Base-by-base conservation (phyloP, 2,329 filamentous ascomycete species). In the Verticillium nubilum region DNA sequence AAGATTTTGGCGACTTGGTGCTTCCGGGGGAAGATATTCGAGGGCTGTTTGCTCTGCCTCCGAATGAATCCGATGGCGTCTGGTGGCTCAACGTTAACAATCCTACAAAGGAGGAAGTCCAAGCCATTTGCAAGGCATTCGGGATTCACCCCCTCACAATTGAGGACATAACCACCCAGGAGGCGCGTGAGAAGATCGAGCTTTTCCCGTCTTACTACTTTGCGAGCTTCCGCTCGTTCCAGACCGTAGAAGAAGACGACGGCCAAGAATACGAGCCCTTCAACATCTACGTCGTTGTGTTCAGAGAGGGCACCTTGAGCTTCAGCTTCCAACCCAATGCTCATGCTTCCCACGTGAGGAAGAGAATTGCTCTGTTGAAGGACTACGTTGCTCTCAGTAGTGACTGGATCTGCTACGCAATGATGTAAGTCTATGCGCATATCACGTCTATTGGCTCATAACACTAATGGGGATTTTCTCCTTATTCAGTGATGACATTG, bases 181-280 rank as follows among this genome's bases (percentile, higher is more conserved):
- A 99, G 76, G 90, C 93, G 12, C 92, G 95, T 52, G 95, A 99
- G 77, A 99, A 99, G 80, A 97, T 99, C 59, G 95, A 99, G 75
- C 83, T 99, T 26, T 99, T 99, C 77, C 90, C 91, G 26, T 92
- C 92, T 50, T 99, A 99, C 78, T 99, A 99, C 76, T 98, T 99
- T 73, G 91, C 97, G 56, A 96, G 91, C 73, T 99, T 98, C 83
- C 87, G 94, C 58, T 97, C 93, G 2, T 99, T 98, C 79, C 90
- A 86, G 66, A 77, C 84, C 10, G 89, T 94, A 58, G 80, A 91
- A 65, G 90, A 96, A 66, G 88, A 91, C 66, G 84, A 87, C 33
- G 87, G 91, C 63, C 86, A 91, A 60, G 96, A 96, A 70, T 89
- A 97, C 69, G 92, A 97, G 68, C 93, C 95, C 0, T 92, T 96